phyloP scores from a whole-genome alignment of 2,329 filamentous ascomycete genomes.

The Zymoseptoria brevis region DNA sequence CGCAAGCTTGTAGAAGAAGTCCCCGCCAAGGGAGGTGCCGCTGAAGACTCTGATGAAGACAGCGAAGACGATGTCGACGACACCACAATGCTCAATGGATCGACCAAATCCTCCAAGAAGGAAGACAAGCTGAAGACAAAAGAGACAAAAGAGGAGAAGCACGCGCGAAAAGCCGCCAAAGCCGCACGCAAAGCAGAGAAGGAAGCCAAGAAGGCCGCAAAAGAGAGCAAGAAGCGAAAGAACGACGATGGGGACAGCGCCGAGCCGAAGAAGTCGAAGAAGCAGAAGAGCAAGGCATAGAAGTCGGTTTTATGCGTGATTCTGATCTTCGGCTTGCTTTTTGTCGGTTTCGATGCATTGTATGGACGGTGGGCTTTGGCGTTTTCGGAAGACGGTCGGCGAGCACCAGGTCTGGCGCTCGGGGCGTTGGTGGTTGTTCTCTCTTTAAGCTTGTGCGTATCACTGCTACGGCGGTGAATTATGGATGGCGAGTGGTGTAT shows the following conservation, averaged over 20 bases:
- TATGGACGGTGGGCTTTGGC: background rate
- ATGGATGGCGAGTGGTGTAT: background rate
- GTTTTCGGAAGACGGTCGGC: background rate
- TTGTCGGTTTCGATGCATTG: background rate
- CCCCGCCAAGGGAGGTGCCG: constrained; percentile 33
- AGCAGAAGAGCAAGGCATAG: constrained; percentile 22
- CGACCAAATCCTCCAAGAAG: constrained; percentile 13
- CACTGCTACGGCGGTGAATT: background rate
- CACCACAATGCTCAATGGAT: constrained; percentile 9
- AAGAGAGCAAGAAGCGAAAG: constrained; percentile 29
- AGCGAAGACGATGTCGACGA: constrained; percentile 30
- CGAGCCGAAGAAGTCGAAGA: constrained; percentile 47
- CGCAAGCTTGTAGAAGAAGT: constrained; percentile 43
- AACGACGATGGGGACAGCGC: constrained; percentile 35
- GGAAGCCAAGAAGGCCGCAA: constrained; percentile 13
- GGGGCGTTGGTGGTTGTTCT: background rate
- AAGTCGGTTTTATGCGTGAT: background rate
- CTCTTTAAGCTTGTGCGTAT: background rate
- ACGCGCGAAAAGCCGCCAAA: constrained; percentile 21
- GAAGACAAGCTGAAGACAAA: constrained; percentile 24
- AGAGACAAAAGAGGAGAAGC: constrained; percentile 20
- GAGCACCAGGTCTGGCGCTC: background rate
- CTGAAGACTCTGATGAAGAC: constrained; percentile 34
- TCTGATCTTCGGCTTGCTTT: background rate
- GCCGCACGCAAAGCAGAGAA: constrained; percentile 32